Base-by-base conservation (phyloP, 345 rosid species). In the Populus simonii region DNA sequence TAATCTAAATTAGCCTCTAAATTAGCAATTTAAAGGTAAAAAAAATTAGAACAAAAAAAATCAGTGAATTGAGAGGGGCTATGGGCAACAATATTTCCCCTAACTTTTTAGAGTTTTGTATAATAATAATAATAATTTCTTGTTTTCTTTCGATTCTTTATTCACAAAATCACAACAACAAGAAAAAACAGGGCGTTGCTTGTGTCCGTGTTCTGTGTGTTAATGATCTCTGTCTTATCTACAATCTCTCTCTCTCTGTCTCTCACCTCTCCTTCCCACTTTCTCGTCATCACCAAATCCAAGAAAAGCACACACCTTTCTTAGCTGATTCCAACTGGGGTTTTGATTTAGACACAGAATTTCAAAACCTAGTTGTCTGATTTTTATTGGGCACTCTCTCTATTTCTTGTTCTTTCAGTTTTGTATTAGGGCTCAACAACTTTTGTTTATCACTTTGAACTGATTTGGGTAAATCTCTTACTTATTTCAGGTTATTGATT, bases 151-250 rank as follows among this genome's bases (percentile, higher is more conserved):
- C n/a, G 1, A 18, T 53, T 51, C 59, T 53, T 53, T 18, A 2
- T 53, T 53, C n/a, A 53, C 59, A 53, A 20, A 2, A 53, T 53
- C 59, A 53, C n/a, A 53, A 53, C 16, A 47, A 53, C 3, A 53
- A 53, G 59, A 53, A 53, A 53, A 53, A 53, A 18, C 59, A 18
- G n/a, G 63, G 25, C 63, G 3, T n/a, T 57, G 63, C 9, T 57
- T n/a, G 63, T 57, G 27, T n/a, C 63, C 20, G 23, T n/a, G 27
- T 63, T 6, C 5, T 18, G 76, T 43, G 70, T 16, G 36, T 57
- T 59, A 1, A 18, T n/a, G 13, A 10, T 75, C 65, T 15, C 36
- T 66, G 78, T 66, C 78, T 75, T 75, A 75, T 75, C 78, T 75
- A 22, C 6, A 57, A 27, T 33, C 10, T 18, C 29, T 0, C 7